Base-by-base conservation (phyloP, 2,329 filamentous ascomycete species). In the Trichoderma polysporum region DNA sequence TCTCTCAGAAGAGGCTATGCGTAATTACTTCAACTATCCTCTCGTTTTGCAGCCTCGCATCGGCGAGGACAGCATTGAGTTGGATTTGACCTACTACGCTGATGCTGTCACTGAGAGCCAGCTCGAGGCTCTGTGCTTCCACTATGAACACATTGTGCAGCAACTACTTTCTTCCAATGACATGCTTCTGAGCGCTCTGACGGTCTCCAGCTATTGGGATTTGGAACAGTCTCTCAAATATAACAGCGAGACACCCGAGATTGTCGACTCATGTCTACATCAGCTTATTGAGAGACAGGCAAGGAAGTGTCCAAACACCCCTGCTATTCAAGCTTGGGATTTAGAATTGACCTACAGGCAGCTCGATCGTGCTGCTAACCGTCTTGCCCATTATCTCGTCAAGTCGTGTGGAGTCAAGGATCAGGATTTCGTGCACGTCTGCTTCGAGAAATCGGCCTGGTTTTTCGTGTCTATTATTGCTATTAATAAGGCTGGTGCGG, bases 371-470 rank as follows among this genome's bases (percentile, higher is more conserved):
- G 50, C 66, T n/a, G 60, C 66, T 2, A 65, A 65, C 60, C 58
- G 66, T 5, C 60, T 68, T 33, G 66, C 59, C 1, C 52, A 68
- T 13, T n/a, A 65, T 66, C 64, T 69, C 17, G 39, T 66, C 6
- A 56, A 68, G 3, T 17, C n/a, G 4, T 56, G 57, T 47, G 54
- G 50, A 2, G 66, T 69, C 41, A 35, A 35, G 33, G 39, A 60
- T 1, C 45, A 57, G 13, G 68, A 69, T 27, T 50, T 69, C 8
- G 69, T 77, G 0, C 72, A 73, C 8, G 53, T 77, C 0, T 76
- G 73, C 53, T 76, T 76, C 17, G 74, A 76, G 35, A 77, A 77
- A 56, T 75, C 72, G 0, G 58, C 63, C 2, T 73, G 70, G 70
- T 66, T 69, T 25, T 63, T 71, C 3, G 71, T 73, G 29, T 56